phyloP scores from a whole-genome alignment of 2,329 filamentous ascomycete genomes.

The Phialophora expanda region DNA sequence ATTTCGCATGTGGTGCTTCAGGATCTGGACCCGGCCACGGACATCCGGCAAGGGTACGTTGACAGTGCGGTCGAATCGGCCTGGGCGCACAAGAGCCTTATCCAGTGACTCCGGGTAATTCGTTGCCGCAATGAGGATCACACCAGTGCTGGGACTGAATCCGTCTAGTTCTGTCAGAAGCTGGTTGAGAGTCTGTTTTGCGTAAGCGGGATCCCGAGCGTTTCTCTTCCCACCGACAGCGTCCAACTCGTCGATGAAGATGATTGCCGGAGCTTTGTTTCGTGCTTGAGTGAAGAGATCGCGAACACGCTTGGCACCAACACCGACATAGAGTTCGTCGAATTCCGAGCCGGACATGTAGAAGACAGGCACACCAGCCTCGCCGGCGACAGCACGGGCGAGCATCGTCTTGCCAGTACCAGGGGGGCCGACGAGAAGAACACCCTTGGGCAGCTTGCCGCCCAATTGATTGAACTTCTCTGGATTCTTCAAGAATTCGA shows the following conservation, averaged over 20 bases:
- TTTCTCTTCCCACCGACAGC: slow-evolving; percentile 95
- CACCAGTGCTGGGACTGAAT: slow-evolving; percentile 90
- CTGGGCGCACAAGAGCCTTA: slow-evolving; percentile 90
- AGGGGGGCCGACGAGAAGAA: slow-evolving; percentile 90
- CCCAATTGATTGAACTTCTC: slow-evolving; percentile 92
- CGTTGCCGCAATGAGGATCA: slow-evolving; percentile 94
- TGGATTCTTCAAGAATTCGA: slow-evolving; percentile 93
- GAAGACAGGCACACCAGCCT: slow-evolving; percentile 98
- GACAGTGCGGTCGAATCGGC: slow-evolving; percentile 93
- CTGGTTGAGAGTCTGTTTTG: slow-evolving; percentile 97
- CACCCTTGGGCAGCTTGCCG: slow-evolving; percentile 95
- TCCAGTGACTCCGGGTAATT: slow-evolving; percentile 95
- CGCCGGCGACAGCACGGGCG: slow-evolving; percentile 91
- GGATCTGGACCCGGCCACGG: slow-evolving; percentile 86
- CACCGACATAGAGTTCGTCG: slow-evolving; percentile 96
- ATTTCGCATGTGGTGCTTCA: slow-evolving; percentile 92
- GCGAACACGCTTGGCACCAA: slow-evolving; percentile 93
- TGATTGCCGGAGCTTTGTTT: slow-evolving; percentile 84
- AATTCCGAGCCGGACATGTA: slow-evolving; percentile 99
- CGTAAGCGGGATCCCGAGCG: slow-evolving; percentile 88
- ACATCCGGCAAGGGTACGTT: slow-evolving; percentile 89
- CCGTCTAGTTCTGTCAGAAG: slow-evolving; percentile 95
- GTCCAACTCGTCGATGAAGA: slow-evolving; percentile 94
- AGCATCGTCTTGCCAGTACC: slow-evolving; percentile 97
- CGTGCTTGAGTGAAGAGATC: slow-evolving; percentile 87